Base-by-base conservation (phyloP, 345 rosid genomes). In the Brassica nigra region DNA sequence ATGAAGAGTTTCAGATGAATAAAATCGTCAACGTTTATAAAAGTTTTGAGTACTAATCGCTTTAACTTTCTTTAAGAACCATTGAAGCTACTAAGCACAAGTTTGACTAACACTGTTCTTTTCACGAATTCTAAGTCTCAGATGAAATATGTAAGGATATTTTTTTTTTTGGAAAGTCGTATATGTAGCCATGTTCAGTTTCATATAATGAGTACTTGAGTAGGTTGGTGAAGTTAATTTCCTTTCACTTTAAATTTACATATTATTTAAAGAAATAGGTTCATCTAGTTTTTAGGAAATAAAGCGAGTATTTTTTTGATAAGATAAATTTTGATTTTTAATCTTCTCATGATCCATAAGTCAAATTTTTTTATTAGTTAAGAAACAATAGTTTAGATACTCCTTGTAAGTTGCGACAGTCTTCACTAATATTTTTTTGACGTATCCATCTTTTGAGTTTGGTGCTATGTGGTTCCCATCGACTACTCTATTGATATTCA, bases 401-500 rank as follows among this genome's bases (percentile, higher is more conserved):
- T 62, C 68, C 57, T 77, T 66, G 78, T 74, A 66, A 62, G 57
- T 78, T 2, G 67, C 55, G 58, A 58, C 72, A 57, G 58, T 72
- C 27, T 76, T 44, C 67, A 33, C 28, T 78, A 6, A 3, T 8
- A 27, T 3, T 18, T 65, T 10, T 36, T n/a, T 63, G 57, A 63
- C 55, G 29, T 37, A 12, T 64, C 11, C 73, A 65, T 42, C 31
- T 39, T 8, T 11, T 42, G 31, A 14, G 71, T 78, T 77, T 78
- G 78, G 82, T 67, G 74, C 27, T 73, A 79, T 57, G 74, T 73
- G 18, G 55, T 14, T 49, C 74, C 73, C 74, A 66, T 78, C 73
- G n/a, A 59, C 10, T 18, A 59, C 62, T 54, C 37, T 73, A 58
- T 16, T 66, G 54, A 39, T 59, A 47, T 79, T 6, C 30, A 78